A percentile compares a stretch with the other conserved stretches of the same genome.
Conservation (phyloP, 305 asterid species). For the Solanum aculeatissimum region DNA sequence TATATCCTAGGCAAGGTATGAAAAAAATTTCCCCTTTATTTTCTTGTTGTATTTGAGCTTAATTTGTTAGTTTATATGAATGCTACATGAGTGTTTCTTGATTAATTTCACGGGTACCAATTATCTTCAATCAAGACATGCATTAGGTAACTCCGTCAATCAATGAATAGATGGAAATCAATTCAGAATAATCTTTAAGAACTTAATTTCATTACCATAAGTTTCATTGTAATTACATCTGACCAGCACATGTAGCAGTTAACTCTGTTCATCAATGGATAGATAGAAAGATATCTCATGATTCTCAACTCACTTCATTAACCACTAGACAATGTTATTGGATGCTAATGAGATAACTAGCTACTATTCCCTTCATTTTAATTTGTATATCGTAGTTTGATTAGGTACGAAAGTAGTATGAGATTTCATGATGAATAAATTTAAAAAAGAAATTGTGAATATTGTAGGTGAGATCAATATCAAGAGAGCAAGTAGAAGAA, state of each 20-base stretch:
- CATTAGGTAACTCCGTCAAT: neutral
- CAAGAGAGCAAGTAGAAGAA: slow-evolving; percentile 40
- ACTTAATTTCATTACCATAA: too few relatives aligned
- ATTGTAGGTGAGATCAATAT: slow-evolving; percentile 42
- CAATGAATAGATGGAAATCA: neutral
- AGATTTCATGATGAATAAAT: neutral
- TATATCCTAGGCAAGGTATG: slow-evolving; percentile 40
- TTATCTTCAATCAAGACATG: neutral
- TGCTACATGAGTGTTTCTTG: neutral
- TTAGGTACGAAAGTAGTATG: neutral
- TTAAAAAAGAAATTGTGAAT: neutral
- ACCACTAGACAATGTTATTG: neutral
- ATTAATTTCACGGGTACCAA: neutral
- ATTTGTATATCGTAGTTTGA: neutral
- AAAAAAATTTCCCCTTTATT: neutral
- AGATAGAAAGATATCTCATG: neutral
- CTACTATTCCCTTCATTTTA: neutral
- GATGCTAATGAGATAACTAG: neutral
- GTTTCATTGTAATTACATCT: too few relatives aligned
- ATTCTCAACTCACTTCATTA: neutral
- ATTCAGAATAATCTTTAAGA: too few relatives aligned
- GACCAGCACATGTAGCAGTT: too few relatives aligned
- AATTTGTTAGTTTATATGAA: neutral
- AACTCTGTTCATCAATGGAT: neutral
- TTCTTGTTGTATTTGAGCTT: neutral